phyloP scores from a whole-genome alignment of 441 rosid genomes.

The Breynia disticha region DNA sequence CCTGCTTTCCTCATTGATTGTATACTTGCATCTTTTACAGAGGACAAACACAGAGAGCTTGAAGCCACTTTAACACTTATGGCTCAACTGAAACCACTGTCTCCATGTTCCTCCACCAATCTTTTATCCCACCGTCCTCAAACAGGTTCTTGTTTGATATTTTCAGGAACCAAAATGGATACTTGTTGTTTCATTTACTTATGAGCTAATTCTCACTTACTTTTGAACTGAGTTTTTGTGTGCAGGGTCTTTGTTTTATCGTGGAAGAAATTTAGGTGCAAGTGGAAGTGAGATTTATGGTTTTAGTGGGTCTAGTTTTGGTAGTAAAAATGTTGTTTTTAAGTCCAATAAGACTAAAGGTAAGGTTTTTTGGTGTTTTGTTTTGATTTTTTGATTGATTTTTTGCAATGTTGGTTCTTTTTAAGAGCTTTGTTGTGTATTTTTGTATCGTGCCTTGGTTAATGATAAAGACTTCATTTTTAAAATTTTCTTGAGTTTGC shows the following conservation, averaged over 20 bases:
- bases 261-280: slow-evolving; percentile 10
- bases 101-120: slow-evolving; percentile 1
- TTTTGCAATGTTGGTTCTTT: background rate
- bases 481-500: background rate
- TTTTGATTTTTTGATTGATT: background rate
- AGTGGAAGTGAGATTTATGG: slow-evolving; percentile 24
- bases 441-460: too few species aligned
- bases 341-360: slow-evolving; percentile 16
- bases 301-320: slow-evolving; percentile 9
- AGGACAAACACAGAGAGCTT: too few species aligned
- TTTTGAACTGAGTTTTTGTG: background rate
- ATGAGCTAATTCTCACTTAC: background rate
- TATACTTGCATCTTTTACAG: too few species aligned
- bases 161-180: background rate
- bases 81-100: slow-evolving; percentile 4
- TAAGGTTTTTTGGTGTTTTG: slow-evolving; percentile 4
- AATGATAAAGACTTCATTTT: too few species aligned
- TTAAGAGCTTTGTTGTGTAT: background rate
- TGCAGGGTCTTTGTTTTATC: background rate
- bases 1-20: too few species aligned
- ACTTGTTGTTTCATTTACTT: background rate
- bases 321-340: slow-evolving; percentile 2
- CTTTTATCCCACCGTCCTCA: background rate
- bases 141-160: background rate
- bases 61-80: background rate